Evolutionary conservation across 1,284 basidiomycete genomes (phyloP), one percentile per base, ranked within the genome.

Genomic region (Sanguinoderma infundibulare): DNA sequence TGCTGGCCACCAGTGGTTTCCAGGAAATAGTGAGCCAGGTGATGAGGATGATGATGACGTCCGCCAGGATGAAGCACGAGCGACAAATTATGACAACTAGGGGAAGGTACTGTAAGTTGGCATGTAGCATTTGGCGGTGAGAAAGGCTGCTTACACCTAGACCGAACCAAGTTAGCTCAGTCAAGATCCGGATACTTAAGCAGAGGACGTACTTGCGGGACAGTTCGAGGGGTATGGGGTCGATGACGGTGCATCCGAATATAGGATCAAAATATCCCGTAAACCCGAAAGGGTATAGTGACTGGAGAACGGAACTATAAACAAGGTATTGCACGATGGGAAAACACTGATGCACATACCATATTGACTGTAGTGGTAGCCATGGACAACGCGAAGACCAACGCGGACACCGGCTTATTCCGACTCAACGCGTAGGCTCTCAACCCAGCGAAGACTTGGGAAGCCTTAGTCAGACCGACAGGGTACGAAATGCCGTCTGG

Each of bases 31-130:
- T 57, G 20, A 14, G 12, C 38, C 46, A 42, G 6, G 55, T 57
- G n/a, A 51, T 51, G 14, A n/a, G 9, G 36, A 57, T 50, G 26
- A 57, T 36, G 2, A 57, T 15, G 15, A 28, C 7, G 22, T 57
- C 55, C 1, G 47, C 49, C 1, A 57, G 17, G 3, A 57, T 57
- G n/a, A 51, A 34, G 26, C 28, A 51, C 22, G 38, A 34, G 22
- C 55, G 46, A 17, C 46, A 51, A 36, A 57, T 50, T 8, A 51
- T 42, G 9, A 50, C 36, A 15, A 42, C 56, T 57, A 49, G 36
- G 24, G 9, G 7, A 14, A n/a, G n/a, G n/a, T n/a, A 14, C 26
- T 20, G 15, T 10, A 3, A n/a, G 15, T 36, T 53, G 24, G 17
- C 4, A 15, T 24, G 17, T 26, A 2, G 2, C 2, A 7, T 14